Conservation (phyloP, 129 eudicot genomes). For the Artemisia annua region DNA sequence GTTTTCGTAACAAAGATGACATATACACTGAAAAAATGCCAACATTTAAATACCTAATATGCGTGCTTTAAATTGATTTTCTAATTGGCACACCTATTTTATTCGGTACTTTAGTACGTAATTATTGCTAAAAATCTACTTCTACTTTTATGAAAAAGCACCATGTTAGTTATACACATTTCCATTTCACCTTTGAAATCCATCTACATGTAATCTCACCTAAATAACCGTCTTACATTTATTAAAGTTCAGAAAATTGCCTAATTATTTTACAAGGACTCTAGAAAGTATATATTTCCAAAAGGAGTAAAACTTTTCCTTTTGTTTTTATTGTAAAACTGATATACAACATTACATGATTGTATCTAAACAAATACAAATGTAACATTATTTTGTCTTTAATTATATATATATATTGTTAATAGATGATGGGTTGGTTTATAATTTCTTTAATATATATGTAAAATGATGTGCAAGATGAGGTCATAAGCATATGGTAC, state of each 20-base stretch:
- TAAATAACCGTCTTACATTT: constrained; percentile 22
- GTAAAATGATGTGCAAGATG: constrained; percentile 34
- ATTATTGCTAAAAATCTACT: not conserved
- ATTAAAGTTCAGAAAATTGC: not conserved
- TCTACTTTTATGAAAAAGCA: not conserved
- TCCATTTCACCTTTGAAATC: not conserved
- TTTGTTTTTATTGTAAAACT: constrained; percentile 3
- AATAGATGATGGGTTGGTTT: constrained; percentile 37
- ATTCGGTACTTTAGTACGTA: not conserved
- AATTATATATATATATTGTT: constrained; percentile 16
- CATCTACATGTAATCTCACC: constrained; percentile 16
- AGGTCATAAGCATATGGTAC: constrained; percentile 40
- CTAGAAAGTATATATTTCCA: constrained; percentile 18
- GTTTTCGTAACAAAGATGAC: too few species aligned
- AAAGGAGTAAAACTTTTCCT: not conserved
- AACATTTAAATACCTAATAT: not conserved
- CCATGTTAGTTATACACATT: constrained; percentile 1
- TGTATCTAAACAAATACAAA: constrained; percentile 6
- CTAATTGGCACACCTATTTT: not conserved
- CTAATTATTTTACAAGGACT: not conserved
- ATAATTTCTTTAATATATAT: constrained; percentile 18
- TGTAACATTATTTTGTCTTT: not conserved
- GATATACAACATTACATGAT: not conserved
- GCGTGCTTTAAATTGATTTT: not conserved
- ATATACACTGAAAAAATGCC: too few species aligned